Evolutionary conservation across 2,329 filamentous ascomycete species (phyloP).

Genomic region (Penicillium occitanis): DNA sequence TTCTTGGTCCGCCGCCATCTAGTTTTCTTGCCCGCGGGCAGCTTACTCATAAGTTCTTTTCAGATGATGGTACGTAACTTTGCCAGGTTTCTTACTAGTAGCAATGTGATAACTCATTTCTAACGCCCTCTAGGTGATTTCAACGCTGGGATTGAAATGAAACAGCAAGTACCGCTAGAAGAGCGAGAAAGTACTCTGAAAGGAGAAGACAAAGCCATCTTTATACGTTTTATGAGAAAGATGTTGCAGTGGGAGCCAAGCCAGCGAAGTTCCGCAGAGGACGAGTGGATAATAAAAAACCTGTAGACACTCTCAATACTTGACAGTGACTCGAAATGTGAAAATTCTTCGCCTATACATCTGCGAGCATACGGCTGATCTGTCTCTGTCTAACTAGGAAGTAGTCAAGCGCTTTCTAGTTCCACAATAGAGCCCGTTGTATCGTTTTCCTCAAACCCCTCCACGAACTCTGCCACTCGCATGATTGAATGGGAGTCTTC

Average conservation of each 20-base stretch:
- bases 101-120: too few species aligned
- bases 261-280: slow-evolving; percentile 30
- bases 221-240: background rate
- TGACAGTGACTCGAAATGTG: too few species aligned
- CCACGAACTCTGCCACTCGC: background rate
- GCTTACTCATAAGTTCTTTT: slow-evolving; percentile 12
- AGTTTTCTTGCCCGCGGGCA: slow-evolving; percentile 36
- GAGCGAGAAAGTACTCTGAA: background rate
- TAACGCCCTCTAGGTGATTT: background rate
- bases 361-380: too few species aligned
- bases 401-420: too few species aligned
- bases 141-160: background rate
- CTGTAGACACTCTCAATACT: background rate
- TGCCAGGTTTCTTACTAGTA: too few species aligned
- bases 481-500: background rate
- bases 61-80: background rate
- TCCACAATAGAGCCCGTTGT: too few species aligned
- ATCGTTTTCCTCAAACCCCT: background rate
- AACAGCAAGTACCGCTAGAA: background rate
- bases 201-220: background rate
- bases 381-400: too few species aligned
- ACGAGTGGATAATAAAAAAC: slow-evolving; percentile 30
- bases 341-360: too few species aligned
- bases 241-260: slow-evolving; percentile 17
- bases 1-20: slow-evolving; percentile 48